These are phyloP conservation scores for Hyaloperonospora arabidopsidis DNA, from an alignment of 352 stramenopile genomes.

Conservation along the genomic window DNA sequence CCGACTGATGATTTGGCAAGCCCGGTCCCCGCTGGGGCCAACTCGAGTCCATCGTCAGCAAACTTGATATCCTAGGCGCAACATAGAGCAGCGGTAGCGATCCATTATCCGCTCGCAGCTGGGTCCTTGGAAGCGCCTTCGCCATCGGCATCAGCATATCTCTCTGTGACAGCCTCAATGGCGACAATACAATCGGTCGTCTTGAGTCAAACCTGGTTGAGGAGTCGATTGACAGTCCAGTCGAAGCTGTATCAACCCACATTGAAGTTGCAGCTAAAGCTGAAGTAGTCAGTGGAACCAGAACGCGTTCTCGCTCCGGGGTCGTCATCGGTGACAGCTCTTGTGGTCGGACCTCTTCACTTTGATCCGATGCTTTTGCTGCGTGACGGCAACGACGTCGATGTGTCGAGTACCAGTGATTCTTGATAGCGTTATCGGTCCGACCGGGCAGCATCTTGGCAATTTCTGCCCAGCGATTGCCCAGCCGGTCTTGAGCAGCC, in stretches of 20 bases:
- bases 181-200: slow-evolving; percentile 16
- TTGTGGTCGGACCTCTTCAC: slow-evolving; percentile 1
- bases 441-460: slow-evolving; percentile 93
- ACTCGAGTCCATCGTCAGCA: slow-evolving; percentile 4
- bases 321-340: background rate
- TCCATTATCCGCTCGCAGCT: slow-evolving; percentile 24
- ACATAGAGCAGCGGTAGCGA: slow-evolving; percentile 2
- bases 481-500: slow-evolving; percentile 53
- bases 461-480: slow-evolving; percentile 97
- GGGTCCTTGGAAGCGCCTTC: slow-evolving; percentile 12
- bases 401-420: slow-evolving; percentile 82
- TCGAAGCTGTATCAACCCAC: slow-evolving; percentile 6
- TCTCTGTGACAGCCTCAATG: slow-evolving; percentile 16
- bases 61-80: background rate
- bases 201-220: slow-evolving; percentile 10
- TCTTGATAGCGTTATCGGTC: slow-evolving; percentile 83
- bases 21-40: slow-evolving; percentile 16
- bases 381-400: slow-evolving; percentile 49
- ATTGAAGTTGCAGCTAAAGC: background rate
- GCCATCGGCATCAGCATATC: slow-evolving; percentile 6
- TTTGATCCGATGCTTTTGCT: slow-evolving; percentile 32
- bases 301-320: background rate
- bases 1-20: slow-evolving; percentile 53
- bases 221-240: slow-evolving; percentile 27
- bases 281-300: slow-evolving; percentile 7